Conservation (phyloP, 306 rosid species). For the Glycine latifolia region DNA sequence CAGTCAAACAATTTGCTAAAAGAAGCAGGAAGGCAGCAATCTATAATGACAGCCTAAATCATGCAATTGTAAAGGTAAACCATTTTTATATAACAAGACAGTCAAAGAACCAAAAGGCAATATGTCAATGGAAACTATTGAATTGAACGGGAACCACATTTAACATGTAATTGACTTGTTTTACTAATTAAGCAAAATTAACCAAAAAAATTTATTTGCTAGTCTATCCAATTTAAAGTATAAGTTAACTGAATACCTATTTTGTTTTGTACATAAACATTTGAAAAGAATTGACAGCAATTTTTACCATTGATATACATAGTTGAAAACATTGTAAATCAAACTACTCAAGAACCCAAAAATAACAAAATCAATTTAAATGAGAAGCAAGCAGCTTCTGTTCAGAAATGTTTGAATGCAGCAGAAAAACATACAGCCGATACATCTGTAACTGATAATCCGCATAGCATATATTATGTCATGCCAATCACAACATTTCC, state of each 20-base stretch:
- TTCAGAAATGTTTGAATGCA: slow-evolving; percentile 35
- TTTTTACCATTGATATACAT: background rate
- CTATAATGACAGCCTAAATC: background rate
- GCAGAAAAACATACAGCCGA: slow-evolving; percentile 26
- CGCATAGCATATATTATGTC: slow-evolving; percentile 17
- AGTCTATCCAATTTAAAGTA: background rate
- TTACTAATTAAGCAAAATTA: slow-evolving; percentile 12
- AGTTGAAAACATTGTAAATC: slow-evolving; percentile 16
- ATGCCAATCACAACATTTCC: slow-evolving; percentile 13
- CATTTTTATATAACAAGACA: background rate
- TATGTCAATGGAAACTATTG: background rate
- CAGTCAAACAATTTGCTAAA: slow-evolving; percentile 30
- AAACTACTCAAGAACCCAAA: slow-evolving; percentile 24
- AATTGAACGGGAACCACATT: slow-evolving; percentile 7
- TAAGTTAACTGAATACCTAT: background rate
- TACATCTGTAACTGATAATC: slow-evolving; percentile 27
- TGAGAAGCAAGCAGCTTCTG: background rate
- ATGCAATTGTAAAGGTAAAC: slow-evolving; percentile 29
- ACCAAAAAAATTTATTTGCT: background rate
- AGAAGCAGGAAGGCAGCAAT: slow-evolving; percentile 21
- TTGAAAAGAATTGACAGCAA: background rate
- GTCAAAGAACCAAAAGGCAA: background rate
- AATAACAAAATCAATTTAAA: slow-evolving; percentile 30
- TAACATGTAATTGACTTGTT: slow-evolving; percentile 13
- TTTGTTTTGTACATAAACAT: background rate